A percentile compares a stretch with the other conserved stretches of the same genome.
Conservation (phyloP, 352 stramenopile species). For the Phytopythium helicoides region DNA sequence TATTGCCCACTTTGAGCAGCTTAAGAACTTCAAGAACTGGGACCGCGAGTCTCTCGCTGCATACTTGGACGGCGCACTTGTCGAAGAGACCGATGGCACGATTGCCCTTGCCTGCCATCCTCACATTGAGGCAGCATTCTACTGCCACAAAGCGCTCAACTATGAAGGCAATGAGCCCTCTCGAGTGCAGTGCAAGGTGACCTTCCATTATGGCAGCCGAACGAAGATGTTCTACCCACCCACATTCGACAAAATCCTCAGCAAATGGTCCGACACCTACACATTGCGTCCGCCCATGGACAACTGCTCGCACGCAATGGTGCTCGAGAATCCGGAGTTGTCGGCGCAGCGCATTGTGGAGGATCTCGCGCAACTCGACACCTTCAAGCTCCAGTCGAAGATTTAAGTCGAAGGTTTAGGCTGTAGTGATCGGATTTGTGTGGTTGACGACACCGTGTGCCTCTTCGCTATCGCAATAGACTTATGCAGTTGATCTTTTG, state of each 20-base stretch:
- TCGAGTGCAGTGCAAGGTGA: conserved; percentile 27
- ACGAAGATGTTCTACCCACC: conserved; percentile 29
- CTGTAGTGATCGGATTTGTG: no score
- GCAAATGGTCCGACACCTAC: conserved; percentile 26
- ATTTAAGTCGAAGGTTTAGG: not conserved
- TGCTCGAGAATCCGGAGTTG: conserved; percentile 34
- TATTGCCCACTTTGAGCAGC: conserved; percentile 18
- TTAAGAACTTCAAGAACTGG: conserved; percentile 37
- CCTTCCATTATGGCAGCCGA: conserved; percentile 28
- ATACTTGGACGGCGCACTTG: conserved; percentile 27
- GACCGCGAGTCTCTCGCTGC: conserved; percentile 30
- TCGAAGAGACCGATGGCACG: conserved; percentile 21
- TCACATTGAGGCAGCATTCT: conserved; percentile 33
- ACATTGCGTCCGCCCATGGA: conserved; percentile 20
- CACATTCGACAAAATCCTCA: conserved; percentile 19
- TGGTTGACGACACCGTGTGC: no score
- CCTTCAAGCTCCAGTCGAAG: not conserved
- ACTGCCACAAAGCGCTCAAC: conserved; percentile 25
- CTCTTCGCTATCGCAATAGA: no score
- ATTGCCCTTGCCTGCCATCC: conserved; percentile 33
- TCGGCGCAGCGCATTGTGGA: conserved; percentile 32
- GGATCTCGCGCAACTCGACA: conserved; percentile 22
- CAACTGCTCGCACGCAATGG: conserved; percentile 31
- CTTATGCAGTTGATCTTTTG: no score
- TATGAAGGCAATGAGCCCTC: conserved; percentile 25